Evolutionary conservation across 2,329 filamentous ascomycete genomes (phyloP).

Genomic region (Phaeoacremonium minimum): DNA sequence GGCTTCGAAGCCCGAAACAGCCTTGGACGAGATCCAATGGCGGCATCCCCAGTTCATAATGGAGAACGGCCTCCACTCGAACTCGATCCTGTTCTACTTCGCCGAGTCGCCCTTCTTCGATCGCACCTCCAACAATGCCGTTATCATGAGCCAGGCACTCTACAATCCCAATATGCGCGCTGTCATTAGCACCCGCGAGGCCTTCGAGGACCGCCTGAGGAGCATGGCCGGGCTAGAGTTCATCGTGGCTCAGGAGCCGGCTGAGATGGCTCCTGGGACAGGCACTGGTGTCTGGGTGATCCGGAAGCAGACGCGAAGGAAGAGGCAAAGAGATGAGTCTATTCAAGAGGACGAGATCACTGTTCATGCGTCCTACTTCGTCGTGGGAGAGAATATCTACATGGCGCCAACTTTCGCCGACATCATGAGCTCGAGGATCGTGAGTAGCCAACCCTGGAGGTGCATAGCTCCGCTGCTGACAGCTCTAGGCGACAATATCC

Average conservation of each 20-base stretch:
- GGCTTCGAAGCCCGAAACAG: conserved; percentile 42
- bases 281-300: conserved; percentile 67
- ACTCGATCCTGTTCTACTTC: conserved; percentile 65
- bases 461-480: too few species aligned
- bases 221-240: conserved; percentile 66
- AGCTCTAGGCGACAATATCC: conserved; percentile 50
- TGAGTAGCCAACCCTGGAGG: too few species aligned
- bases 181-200: conserved; percentile 55
- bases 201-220: conserved; percentile 57
- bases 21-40: conserved; percentile 67
- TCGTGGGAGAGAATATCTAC: conserved; percentile 63
- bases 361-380: conserved; percentile 58
- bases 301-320: conserved; percentile 61
- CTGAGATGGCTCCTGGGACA: conserved; percentile 56
- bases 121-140: conserved; percentile 62
- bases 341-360: conserved; percentile 56
- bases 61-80: conserved; percentile 56
- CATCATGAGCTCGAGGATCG: conserved; percentile 54
- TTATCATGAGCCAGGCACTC: conserved; percentile 57
- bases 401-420: conserved; percentile 60
- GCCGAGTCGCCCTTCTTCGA: conserved; percentile 65
- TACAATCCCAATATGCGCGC: conserved; percentile 56
- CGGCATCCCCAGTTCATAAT: conserved; percentile 44
- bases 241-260: conserved; percentile 60
- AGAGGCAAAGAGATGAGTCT: conserved; percentile 37